These are phyloP conservation scores for Coix lacrymajobi DNA, from an alignment of 176 grass and related monocot species.

Conservation along the genomic window DNA sequence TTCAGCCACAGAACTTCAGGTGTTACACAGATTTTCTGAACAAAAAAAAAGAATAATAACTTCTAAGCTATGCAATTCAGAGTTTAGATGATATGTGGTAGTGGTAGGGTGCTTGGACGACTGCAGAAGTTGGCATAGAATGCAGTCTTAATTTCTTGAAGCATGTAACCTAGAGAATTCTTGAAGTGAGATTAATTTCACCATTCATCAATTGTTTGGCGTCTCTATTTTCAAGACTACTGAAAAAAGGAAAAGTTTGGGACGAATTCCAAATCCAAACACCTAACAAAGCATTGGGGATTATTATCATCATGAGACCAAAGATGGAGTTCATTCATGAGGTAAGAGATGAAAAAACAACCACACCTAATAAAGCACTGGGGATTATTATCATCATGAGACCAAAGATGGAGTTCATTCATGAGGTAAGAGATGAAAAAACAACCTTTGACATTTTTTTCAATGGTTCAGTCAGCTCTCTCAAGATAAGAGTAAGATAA, in stretches of 20 bases:
- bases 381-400: not conserved
- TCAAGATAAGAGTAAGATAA: slow-evolving; percentile 81
- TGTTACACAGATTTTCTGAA: slow-evolving; percentile 14
- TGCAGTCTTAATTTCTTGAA: not conserved
- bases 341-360: slow-evolving; percentile 24
- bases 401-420: slow-evolving; percentile 6
- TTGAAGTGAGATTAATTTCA: not conserved
- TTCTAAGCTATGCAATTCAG: not conserved
- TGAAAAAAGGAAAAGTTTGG: not conserved
- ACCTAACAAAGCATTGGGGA: not conserved
- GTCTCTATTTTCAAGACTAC: not conserved
- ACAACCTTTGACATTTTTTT: slow-evolving; percentile 71
- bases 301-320: not conserved
- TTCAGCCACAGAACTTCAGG: not conserved
- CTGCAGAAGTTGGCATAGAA: not conserved
- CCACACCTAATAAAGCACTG: slow-evolving; percentile 23
- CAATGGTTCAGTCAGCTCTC: slow-evolving; percentile 63
- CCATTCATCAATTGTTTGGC: not conserved
- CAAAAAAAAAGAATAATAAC: not conserved
- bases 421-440: slow-evolving; percentile 14
- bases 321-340: slow-evolving; percentile 8
- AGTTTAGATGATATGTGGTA: not conserved
- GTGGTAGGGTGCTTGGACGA: not conserved
- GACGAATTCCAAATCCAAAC: not conserved
- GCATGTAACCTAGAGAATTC: too few species aligned